phyloP scores from a whole-genome alignment of 257 asterid genomes.

The Solanum ossicruentum region DNA sequence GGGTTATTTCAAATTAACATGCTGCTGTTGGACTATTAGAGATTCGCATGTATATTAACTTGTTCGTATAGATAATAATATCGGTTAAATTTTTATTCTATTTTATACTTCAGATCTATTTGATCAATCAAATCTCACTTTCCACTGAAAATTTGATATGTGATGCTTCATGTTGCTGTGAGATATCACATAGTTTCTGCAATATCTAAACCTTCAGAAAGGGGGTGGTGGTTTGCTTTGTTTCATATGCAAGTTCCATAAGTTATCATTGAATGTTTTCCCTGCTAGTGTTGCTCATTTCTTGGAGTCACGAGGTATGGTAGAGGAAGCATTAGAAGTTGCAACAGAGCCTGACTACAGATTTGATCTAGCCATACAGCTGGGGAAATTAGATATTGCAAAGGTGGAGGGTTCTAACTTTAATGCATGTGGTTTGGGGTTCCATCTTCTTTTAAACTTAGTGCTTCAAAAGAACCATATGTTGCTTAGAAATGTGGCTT shows the following conservation, averaged over 20 bases:
- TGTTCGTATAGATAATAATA: not conserved
- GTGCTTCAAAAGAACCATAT: not conserved
- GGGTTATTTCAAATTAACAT: not conserved
- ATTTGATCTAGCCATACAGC: slow-evolving; percentile 91
- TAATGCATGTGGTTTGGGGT: not conserved
- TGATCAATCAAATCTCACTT: not conserved
- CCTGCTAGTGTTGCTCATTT: slow-evolving; percentile 72
- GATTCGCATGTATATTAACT: not conserved
- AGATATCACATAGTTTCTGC: not conserved
- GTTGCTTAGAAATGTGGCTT: not conserved
- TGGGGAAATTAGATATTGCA: slow-evolving; percentile 79
- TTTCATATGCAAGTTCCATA: not conserved
- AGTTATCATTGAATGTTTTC: not conserved
- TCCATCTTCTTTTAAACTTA: not conserved
- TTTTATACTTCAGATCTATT: not conserved
- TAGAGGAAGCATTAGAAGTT: slow-evolving; percentile 83
- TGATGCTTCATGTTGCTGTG: not conserved
- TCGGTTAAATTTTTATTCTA: not conserved
- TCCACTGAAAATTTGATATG: not conserved
- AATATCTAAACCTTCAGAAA: not conserved
- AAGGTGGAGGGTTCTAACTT: slow-evolving; percentile 34
- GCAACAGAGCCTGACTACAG: slow-evolving; percentile 98
- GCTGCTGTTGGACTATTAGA: not conserved
- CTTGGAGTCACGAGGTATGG: slow-evolving; percentile 96
- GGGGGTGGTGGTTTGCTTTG: not conserved